These are phyloP conservation scores for Penstemon davidsonii DNA, from an alignment of 257 asterid species.

Conservation along the genomic window DNA sequence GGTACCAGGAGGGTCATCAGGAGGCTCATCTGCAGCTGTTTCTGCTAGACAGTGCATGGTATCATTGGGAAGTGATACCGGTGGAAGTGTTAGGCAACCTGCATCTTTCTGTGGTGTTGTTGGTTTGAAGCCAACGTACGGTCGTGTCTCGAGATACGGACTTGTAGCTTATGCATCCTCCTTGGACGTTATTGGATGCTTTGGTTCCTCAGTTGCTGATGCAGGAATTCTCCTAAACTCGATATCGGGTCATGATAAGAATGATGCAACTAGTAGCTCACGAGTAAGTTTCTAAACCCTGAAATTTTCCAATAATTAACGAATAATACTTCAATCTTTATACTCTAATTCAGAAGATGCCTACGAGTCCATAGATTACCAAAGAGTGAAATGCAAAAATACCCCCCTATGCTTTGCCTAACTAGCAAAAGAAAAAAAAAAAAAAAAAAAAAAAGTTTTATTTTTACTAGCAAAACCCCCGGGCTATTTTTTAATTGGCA, in stretches of 20 bases:
- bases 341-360: too few species aligned
- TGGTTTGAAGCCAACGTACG: constrained; percentile 95
- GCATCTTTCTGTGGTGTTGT: constrained; percentile 98
- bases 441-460: too few species aligned
- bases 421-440: too few species aligned
- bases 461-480: too few species aligned
- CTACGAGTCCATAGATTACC: too few species aligned
- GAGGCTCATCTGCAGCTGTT: constrained; percentile 98
- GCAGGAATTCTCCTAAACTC: constrained; percentile 78
- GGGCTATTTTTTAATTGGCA: too few species aligned
- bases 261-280: constrained; percentile 89
- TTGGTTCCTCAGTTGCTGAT: constrained; percentile 97
- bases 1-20: constrained; percentile 99
- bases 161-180: constrained; percentile 98
- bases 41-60: constrained; percentile 96
- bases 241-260: constrained; percentile 82
- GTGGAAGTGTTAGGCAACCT: constrained; percentile 99
- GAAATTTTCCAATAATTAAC: neutral
- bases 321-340: too few species aligned
- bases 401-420: too few species aligned
- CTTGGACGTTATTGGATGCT: constrained; percentile 94
- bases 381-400: too few species aligned
- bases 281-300: constrained; percentile 40
- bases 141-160: constrained; percentile 98
- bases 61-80: constrained; percentile 94